These are phyloP conservation scores for Suhomyces sp. DNA, from an alignment of 805 yeast species.

Conservation along the genomic window DNA sequence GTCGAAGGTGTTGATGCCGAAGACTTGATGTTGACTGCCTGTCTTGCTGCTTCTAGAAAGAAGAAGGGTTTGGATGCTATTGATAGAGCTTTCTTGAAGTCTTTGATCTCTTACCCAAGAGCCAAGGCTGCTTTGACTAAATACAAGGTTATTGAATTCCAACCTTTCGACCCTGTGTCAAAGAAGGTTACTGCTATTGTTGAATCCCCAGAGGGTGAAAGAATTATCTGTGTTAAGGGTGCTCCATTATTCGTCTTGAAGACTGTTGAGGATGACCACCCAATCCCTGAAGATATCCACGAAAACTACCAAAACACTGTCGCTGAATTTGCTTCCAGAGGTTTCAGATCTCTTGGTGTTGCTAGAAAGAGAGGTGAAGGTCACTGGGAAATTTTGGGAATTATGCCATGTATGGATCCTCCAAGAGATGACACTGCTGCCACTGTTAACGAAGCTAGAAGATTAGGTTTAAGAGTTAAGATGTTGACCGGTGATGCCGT, in stretches of 20 bases:
- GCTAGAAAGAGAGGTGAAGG: conserved; percentile 98
- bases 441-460: conserved; percentile 88
- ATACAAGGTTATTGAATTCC: conserved; percentile 93
- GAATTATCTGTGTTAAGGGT: conserved; percentile 95
- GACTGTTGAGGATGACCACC: conserved; percentile 97
- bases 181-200: conserved; percentile 94
- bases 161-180: conserved; percentile 97
- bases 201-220: conserved; percentile 94
- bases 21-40: conserved; percentile 95
- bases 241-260: conserved; percentile 95
- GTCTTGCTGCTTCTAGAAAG: conserved; percentile 97
- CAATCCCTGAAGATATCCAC: conserved; percentile 89
- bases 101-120: conserved; percentile 83
- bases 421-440: conserved; percentile 98
- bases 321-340: conserved; percentile 96
- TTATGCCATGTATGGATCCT: conserved; percentile 98
- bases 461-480: conserved; percentile 91
- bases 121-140: conserved; percentile 90
- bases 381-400: conserved; percentile 96
- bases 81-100: conserved; percentile 93
- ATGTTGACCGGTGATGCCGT: conserved; percentile 99
- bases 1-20: conserved; percentile 96
- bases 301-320: conserved; percentile 96
- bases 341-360: conserved; percentile 98
- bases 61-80: conserved; percentile 97